Conservation (phyloP, 2,329 filamentous ascomycete species). For the Fusarium sp. region DNA sequence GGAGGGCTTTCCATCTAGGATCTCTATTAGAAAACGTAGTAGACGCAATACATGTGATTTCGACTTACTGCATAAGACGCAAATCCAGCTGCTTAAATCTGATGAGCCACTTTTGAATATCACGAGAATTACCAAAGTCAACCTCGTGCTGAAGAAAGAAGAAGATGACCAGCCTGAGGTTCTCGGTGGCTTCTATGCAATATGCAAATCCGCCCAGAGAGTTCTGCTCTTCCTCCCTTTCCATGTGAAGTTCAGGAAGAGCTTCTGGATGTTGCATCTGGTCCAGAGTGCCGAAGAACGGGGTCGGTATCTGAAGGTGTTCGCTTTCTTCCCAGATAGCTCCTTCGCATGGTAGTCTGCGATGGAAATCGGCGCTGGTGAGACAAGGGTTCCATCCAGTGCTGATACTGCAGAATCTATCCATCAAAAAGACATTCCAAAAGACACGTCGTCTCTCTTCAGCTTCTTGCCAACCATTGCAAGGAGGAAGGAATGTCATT, state of each 20-base stretch:
- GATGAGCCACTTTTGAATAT: slow-evolving; percentile 56
- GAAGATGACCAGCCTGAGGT: slow-evolving; percentile 54
- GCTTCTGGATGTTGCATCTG: slow-evolving; percentile 40
- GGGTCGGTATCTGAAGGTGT: slow-evolving; percentile 50
- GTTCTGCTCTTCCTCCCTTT: slow-evolving; percentile 30
- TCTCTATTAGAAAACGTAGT: not conserved
- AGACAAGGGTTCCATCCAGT: slow-evolving; percentile 51
- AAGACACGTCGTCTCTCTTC: slow-evolving; percentile 56
- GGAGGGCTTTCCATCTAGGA: slow-evolving; percentile 57
- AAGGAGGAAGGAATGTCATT: slow-evolving; percentile 47
- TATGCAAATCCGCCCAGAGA: slow-evolving; percentile 57
- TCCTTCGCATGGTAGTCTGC: slow-evolving; percentile 55
- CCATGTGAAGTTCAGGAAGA: slow-evolving; percentile 12
- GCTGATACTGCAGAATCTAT: slow-evolving; percentile 55
- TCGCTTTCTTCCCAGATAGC: slow-evolving; percentile 53
- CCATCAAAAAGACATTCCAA: slow-evolving; percentile 56
- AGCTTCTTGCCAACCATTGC: slow-evolving; percentile 50
- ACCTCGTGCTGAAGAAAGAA: slow-evolving; percentile 58
- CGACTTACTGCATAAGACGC: slow-evolving; percentile 53
- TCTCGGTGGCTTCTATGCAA: slow-evolving; percentile 59
- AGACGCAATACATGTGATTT: not conserved
- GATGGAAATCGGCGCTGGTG: slow-evolving; percentile 51
- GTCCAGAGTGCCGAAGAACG: slow-evolving; percentile 56
- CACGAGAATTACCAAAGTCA: slow-evolving; percentile 50
- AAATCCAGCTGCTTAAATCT: slow-evolving; percentile 60